phyloP scores from a whole-genome alignment of 805 yeast species.

The Candida methanosorbosa region DNA sequence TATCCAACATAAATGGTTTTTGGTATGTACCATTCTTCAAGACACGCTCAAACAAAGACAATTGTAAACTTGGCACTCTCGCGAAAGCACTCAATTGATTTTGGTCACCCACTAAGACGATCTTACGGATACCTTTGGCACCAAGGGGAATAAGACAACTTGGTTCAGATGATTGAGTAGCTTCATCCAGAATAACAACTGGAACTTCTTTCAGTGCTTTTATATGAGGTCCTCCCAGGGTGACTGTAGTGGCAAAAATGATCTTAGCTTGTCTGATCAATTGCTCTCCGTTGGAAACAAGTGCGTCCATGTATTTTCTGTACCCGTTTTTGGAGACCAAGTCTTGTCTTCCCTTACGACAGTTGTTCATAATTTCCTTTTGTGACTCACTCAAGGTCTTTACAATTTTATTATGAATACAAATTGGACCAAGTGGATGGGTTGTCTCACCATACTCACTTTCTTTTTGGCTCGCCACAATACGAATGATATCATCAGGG shows the following conservation, averaged over 20 bases:
- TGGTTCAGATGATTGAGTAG: slow-evolving; percentile 72
- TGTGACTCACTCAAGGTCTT: slow-evolving; percentile 37
- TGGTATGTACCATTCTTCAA: slow-evolving; percentile 51
- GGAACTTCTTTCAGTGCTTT: slow-evolving; percentile 42
- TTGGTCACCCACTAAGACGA: slow-evolving; percentile 73
- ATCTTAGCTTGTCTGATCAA: slow-evolving; percentile 58
- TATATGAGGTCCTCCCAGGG: slow-evolving; percentile 59
- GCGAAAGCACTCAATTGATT: slow-evolving; percentile 68
- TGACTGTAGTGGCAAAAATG: slow-evolving; percentile 64
- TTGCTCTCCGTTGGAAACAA: slow-evolving; percentile 36
- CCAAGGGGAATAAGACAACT: slow-evolving; percentile 63
- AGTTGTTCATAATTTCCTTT: slow-evolving; percentile 32
- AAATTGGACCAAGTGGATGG: slow-evolving; percentile 52
- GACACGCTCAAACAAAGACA: slow-evolving; percentile 63
- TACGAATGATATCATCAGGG: slow-evolving; percentile 44
- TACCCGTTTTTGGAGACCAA: slow-evolving; percentile 35
- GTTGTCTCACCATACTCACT: slow-evolving; percentile 40
- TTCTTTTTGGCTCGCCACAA: slow-evolving; percentile 53
- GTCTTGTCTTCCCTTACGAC: slow-evolving; percentile 35
- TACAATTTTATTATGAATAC: slow-evolving; percentile 54
- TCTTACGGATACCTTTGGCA: slow-evolving; percentile 55
- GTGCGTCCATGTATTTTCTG: slow-evolving; percentile 38
- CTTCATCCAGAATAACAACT: slow-evolving; percentile 70
- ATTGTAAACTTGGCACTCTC: slow-evolving; percentile 55
- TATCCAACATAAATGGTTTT: slow-evolving; percentile 59